A percentile compares a stretch with the other conserved stretches of the same genome.
These are phyloP conservation scores for Trametes cingulata DNA, from an alignment of 768 basidiomycete genomes.

Conservation along the genomic window DNA sequence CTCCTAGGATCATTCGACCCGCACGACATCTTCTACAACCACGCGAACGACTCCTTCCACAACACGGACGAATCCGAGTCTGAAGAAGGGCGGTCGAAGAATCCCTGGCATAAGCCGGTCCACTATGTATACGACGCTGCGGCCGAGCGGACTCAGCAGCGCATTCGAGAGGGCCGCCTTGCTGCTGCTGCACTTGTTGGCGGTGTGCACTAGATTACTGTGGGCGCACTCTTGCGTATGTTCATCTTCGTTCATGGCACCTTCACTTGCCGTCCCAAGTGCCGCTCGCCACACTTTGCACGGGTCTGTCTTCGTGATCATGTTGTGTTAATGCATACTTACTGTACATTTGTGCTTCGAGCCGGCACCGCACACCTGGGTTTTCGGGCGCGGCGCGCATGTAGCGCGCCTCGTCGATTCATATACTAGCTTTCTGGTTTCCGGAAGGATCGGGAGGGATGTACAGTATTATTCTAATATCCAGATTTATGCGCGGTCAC, in stretches of 20 bases:
- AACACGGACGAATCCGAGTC: conserved; percentile 47
- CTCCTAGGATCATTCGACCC: conserved; percentile 50
- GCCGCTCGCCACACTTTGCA: neutral
- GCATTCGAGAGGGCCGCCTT: conserved; percentile 46
- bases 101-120: conserved; percentile 46
- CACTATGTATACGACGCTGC: conserved; percentile 92
- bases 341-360: neutral
- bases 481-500: conserved; percentile 1
- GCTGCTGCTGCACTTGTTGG: conserved; percentile 28
- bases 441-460: neutral
- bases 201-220: conserved; percentile 27
- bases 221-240: neutral
- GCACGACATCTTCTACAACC: conserved; percentile 56
- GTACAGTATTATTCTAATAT: conserved; percentile 17
- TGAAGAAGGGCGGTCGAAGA: conserved; percentile 42
- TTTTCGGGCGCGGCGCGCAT: neutral
- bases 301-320: conserved; percentile 9
- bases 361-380: neutral
- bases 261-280: neutral
- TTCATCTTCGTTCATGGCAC: too few relatives aligned
- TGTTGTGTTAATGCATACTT: conserved; percentile 24
- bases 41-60: conserved; percentile 43
- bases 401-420: neutral
- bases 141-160: conserved; percentile 72
- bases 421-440: neutral